A percentile compares a stretch with the other conserved stretches of the same genome.
These are phyloP conservation scores for Candida pseudoglaebosa DNA, from an alignment of 805 yeast species.

Conservation along the genomic window DNA sequence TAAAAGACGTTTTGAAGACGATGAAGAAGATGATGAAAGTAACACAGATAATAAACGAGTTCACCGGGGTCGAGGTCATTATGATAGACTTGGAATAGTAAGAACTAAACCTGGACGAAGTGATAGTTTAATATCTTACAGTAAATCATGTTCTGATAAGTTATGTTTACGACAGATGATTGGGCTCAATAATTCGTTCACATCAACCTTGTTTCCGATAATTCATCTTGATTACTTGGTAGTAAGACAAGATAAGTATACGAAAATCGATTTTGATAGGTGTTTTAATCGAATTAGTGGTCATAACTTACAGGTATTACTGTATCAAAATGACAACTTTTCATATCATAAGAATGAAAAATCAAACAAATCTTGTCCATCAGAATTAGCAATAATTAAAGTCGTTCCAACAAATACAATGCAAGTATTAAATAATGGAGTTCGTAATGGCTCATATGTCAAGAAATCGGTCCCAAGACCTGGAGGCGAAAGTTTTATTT, in stretches of 20 bases:
- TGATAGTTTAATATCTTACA: constrained; percentile 67
- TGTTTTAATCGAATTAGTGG: constrained; percentile 32
- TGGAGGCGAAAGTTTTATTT: constrained; percentile 40
- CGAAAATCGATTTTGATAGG: constrained; percentile 28
- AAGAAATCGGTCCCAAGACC: constrained; percentile 42
- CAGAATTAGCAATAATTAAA: constrained; percentile 27
- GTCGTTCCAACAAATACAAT: constrained; percentile 16
- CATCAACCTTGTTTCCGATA: constrained; percentile 31
- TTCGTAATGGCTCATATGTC: constrained; percentile 52
- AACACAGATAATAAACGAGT: constrained; percentile 10
- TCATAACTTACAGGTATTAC: constrained; percentile 18
- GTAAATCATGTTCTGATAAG: constrained; percentile 91
- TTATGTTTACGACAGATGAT: constrained; percentile 58
- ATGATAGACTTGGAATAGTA: constrained; percentile 55
- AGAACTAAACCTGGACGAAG: constrained; percentile 91
- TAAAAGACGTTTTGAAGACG: not conserved
- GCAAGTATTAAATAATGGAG: constrained; percentile 53
- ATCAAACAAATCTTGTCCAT: constrained; percentile 17
- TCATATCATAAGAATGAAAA: constrained; percentile 19
- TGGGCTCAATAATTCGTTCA: constrained; percentile 49
- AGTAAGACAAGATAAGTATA: constrained; percentile 32
- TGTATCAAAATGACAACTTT: constrained; percentile 20
- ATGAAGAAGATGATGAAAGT: constrained; percentile 12
- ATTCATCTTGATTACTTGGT: constrained; percentile 48
- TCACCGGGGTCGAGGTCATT: constrained; percentile 62